These are phyloP conservation scores for Hanseniaspora occidentalis DNA, from an alignment of 805 yeast genomes.

Conservation along the genomic window DNA sequence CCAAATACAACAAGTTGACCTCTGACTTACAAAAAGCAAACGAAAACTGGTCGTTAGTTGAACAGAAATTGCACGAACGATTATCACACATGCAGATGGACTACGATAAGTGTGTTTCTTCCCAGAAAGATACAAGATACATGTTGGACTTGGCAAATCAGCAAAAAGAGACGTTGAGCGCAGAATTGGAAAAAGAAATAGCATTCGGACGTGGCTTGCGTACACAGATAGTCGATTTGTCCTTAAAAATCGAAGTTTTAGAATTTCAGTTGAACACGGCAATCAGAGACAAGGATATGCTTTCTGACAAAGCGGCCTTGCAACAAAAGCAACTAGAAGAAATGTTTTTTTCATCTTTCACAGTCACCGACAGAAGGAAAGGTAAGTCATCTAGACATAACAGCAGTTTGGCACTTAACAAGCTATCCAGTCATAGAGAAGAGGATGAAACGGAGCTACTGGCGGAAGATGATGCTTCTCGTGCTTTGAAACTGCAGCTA, in stretches of 20 bases:
- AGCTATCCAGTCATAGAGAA: constrained; percentile 8
- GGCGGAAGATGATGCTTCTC: constrained; percentile 19
- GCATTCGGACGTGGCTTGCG: background rate
- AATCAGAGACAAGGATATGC: background rate
- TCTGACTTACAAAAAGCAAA: constrained; percentile 63
- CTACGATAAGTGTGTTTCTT: constrained; percentile 14
- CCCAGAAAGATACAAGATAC: constrained; percentile 6
- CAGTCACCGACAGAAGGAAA: background rate
- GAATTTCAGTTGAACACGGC: background rate
- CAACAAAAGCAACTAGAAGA: constrained; percentile 10
- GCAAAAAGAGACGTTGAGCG: background rate
- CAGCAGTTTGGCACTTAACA: background rate
- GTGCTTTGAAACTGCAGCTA: constrained; percentile 13
- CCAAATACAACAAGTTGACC: constrained; percentile 46
- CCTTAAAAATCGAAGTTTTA: background rate
- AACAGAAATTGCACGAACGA: constrained; percentile 44
- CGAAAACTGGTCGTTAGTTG: constrained; percentile 75
- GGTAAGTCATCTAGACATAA: background rate
- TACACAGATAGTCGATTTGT: background rate
- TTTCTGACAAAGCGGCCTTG: constrained; percentile 5
- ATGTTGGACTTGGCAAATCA: background rate
- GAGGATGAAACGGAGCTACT: constrained; percentile 20
- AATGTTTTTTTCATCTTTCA: constrained; percentile 2
- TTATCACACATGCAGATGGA: constrained; percentile 35
- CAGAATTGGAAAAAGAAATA: constrained; percentile 3